Evolutionary conservation across 2,329 filamentous ascomycete genomes (phyloP).

Genomic region (Penicillium corylophilum): DNA sequence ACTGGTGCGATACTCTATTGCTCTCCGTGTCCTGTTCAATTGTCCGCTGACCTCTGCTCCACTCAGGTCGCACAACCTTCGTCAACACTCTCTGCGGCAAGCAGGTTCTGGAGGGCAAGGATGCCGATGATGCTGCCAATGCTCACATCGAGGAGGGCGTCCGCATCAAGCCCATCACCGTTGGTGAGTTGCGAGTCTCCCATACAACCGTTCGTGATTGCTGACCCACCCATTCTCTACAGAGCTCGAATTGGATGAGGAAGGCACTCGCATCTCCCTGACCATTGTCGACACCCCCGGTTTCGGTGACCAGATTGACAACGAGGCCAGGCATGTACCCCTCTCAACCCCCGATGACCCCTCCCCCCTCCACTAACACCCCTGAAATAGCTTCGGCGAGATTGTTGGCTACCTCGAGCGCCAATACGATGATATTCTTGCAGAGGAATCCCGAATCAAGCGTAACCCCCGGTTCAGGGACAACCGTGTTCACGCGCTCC

Average conservation of each 20-base stretch:
- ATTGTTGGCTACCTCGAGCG: constrained; percentile 98
- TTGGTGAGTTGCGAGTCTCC: constrained; percentile 63
- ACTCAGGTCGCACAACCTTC: constrained; percentile 88
- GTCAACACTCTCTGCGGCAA: constrained; percentile 99
- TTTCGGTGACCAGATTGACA: constrained; percentile 98
- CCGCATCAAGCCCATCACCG: constrained; percentile 97
- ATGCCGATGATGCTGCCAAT: constrained; percentile 82
- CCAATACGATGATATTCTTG: constrained; percentile 99
- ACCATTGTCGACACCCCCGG: constrained; percentile 98
- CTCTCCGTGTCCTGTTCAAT: constrained; percentile 10
- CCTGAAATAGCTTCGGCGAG: constrained; percentile 74
- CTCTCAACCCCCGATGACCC: not conserved
- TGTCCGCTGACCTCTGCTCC: constrained; percentile 16
- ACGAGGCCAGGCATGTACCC: constrained; percentile 79
- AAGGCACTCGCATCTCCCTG: constrained; percentile 95
- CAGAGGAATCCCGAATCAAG: constrained; percentile 99
- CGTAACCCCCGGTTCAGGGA: constrained; percentile 99
- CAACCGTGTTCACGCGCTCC: constrained; percentile 95
- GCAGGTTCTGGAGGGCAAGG: constrained; percentile 85
- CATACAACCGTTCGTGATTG: constrained; percentile 16
- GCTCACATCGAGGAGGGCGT: constrained; percentile 95
- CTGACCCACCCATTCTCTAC: constrained; percentile 30
- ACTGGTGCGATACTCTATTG: constrained; percentile 64
- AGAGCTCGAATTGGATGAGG: constrained; percentile 96
- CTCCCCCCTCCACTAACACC: constrained; percentile 25